Base-by-base conservation (phyloP, 805 yeast species). In the Candida maesae region DNA sequence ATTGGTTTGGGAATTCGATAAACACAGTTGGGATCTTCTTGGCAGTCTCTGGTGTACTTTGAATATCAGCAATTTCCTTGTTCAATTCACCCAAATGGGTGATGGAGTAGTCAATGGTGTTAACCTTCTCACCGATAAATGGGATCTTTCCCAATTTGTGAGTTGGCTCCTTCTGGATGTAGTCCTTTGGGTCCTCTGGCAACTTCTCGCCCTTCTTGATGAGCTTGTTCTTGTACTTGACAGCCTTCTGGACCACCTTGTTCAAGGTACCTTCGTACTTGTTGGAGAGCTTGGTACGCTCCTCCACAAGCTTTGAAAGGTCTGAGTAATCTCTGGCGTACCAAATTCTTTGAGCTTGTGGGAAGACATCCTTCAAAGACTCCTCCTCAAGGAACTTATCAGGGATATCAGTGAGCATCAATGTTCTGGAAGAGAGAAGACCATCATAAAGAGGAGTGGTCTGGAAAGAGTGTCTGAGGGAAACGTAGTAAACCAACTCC, bases 121-220 rank as follows among this genome's bases (percentile, higher is more conserved):
- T 82, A 41, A 90, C 96, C 66, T 90, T 90, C 64, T 84, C 65
- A 44, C 96, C 95, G 52, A 82, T 71, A 44, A 84, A 63, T 42
- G 78, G 79, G 55, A 76, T 77, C 44, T 61, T 58, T 41, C 78
- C 78, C 53, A 88, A 72, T 49, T 77, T 77, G 64, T 87, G 91
- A 25, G 86, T 81, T 35, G 97, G 97, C 52, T 91, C 76, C 68
- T 88, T 89, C 64, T 84, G 73, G 46, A 88, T 78, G 60, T 85
- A 88, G 46, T 74, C 81, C 55, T 79, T 70, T 39, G 68, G 73
- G 4, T 84, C 81, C 47, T 70, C 72, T 16, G 84, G 59, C 16
- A 68, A 58, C 11, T 74, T 70, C 53, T 73, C 68, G 26, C 70
- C 67, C 60, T 83, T 81, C 63, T 84, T 82, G 39, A 68, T 58